Conservation (phyloP, 345 rosid species). For the Populus pruinosa region DNA sequence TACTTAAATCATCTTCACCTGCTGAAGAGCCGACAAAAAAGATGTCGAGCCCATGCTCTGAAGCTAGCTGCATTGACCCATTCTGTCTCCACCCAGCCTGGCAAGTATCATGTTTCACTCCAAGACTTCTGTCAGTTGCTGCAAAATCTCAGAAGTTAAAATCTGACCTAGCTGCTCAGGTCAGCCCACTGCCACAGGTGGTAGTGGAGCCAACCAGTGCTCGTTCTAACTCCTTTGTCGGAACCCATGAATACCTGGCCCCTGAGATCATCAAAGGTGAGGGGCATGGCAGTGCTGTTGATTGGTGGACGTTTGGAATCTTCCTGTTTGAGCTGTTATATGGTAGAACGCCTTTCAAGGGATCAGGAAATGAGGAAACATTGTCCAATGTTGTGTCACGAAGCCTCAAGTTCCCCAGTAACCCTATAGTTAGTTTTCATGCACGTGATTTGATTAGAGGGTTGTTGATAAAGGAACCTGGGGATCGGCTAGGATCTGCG, state of each 20-base stretch:
- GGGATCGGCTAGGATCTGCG: slow-evolving; percentile 53
- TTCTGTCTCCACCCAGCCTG: slow-evolving; percentile 75
- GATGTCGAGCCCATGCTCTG: slow-evolving; percentile 64
- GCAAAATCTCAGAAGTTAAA: slow-evolving; percentile 58
- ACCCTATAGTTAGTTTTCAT: slow-evolving; percentile 53
- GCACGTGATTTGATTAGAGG: slow-evolving; percentile 71
- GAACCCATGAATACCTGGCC: slow-evolving; percentile 75
- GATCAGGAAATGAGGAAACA: slow-evolving; percentile 62
- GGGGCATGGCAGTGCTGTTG: slow-evolving; percentile 79
- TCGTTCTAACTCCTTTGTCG: slow-evolving; percentile 77
- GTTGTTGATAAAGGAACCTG: slow-evolving; percentile 61
- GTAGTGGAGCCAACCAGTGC: slow-evolving; percentile 80
- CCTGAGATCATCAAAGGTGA: slow-evolving; percentile 81
- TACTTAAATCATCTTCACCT: slow-evolving; percentile 47
- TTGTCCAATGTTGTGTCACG: slow-evolving; percentile 57
- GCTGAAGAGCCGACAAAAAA: slow-evolving; percentile 38
- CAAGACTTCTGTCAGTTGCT: slow-evolving; percentile 55
- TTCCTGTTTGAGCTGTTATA: slow-evolving; percentile 65
- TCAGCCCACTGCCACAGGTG: slow-evolving; percentile 60
- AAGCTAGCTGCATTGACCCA: slow-evolving; percentile 70
- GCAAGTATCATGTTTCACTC: slow-evolving; percentile 81
- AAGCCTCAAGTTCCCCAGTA: slow-evolving; percentile 59
- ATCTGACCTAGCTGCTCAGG: slow-evolving; percentile 54
- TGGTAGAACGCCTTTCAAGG: slow-evolving; percentile 74
- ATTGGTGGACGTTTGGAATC: slow-evolving; percentile 86